Conservation (phyloP, 805 yeast species). For the Tetrapisispora nanseiensis region DNA sequence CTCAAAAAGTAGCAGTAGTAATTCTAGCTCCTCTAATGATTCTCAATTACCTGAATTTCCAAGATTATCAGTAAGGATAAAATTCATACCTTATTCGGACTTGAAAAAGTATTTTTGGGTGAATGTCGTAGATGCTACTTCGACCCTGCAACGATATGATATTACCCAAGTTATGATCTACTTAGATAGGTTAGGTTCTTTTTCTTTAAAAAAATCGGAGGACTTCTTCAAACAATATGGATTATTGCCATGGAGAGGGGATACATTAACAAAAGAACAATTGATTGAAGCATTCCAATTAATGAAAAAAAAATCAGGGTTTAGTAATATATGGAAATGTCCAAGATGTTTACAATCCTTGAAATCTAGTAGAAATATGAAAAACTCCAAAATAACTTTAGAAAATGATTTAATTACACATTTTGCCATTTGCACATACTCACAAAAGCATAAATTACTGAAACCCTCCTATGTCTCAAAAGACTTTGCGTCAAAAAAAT, state of each 20-base stretch:
- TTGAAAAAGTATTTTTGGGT: conserved; percentile 65
- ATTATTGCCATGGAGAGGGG: conserved; percentile 44
- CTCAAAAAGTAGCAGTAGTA: background rate
- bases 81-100: conserved; percentile 55
- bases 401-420: conserved; percentile 71
- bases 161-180: conserved; percentile 53
- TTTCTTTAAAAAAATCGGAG: conserved; percentile 46
- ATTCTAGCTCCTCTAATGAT: background rate
- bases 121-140: conserved; percentile 38
- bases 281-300: conserved; percentile 39
- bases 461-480: conserved; percentile 68
- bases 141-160: conserved; percentile 34
- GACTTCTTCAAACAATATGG: conserved; percentile 40
- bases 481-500: conserved; percentile 71
- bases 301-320: conserved; percentile 30
- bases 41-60: conserved; percentile 29
- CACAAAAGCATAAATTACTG: conserved; percentile 53
- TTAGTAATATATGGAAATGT: conserved; percentile 50
- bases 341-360: conserved; percentile 69
- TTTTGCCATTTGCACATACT: conserved; percentile 74
- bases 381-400: conserved; percentile 19
- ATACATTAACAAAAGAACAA: conserved; percentile 36
- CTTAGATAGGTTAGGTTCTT: conserved; percentile 39
- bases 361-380: conserved; percentile 38
- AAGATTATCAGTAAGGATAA: conserved; percentile 45